phyloP scores from a whole-genome alignment of 2,329 filamentous ascomycete species.

The Trichoderma semiorbis region DNA sequence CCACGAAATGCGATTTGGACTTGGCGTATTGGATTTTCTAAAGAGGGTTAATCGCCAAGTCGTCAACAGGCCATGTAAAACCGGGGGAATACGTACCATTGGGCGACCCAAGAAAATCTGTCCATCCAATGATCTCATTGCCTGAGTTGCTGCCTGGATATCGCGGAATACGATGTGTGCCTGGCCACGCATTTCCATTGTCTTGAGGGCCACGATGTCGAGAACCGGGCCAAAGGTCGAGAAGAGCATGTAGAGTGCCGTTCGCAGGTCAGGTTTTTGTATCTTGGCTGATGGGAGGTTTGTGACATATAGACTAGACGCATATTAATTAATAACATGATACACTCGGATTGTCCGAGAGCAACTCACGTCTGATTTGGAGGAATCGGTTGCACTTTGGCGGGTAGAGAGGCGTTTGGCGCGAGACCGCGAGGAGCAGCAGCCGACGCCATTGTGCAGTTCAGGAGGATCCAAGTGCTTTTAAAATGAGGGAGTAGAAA shows the following conservation, averaged over 20 bases:
- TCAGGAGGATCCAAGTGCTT: neutral
- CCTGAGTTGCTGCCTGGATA: conserved; percentile 85
- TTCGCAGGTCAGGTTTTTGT: conserved; percentile 81
- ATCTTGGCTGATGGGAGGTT: conserved; percentile 86
- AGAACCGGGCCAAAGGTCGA: conserved; percentile 90
- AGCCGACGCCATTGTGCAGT: conserved; percentile 34
- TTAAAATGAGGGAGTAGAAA: neutral
- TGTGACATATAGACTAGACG: conserved; percentile 73
- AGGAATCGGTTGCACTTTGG: conserved; percentile 53
- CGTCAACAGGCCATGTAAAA: neutral
- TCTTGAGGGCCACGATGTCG: conserved; percentile 87
- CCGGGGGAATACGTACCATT: conserved; percentile 59
- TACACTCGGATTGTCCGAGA: conserved; percentile 3
- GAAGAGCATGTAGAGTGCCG: conserved; percentile 88
- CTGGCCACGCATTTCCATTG: conserved; percentile 89
- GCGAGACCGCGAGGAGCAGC: conserved; percentile 39
- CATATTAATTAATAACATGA: conserved; percentile 1
- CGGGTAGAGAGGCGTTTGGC: conserved; percentile 42
- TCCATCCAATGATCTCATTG: conserved; percentile 83
- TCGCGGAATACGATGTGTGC: conserved; percentile 91
- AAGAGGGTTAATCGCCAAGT: neutral
- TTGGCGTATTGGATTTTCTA: conserved; percentile 92
- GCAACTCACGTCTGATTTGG: conserved; percentile 72
- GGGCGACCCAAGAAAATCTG: conserved; percentile 81
- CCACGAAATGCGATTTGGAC: conserved; percentile 80